phyloP scores from a whole-genome alignment of 2,329 filamentous ascomycete species.

The Tricladium varicosporioides region DNA sequence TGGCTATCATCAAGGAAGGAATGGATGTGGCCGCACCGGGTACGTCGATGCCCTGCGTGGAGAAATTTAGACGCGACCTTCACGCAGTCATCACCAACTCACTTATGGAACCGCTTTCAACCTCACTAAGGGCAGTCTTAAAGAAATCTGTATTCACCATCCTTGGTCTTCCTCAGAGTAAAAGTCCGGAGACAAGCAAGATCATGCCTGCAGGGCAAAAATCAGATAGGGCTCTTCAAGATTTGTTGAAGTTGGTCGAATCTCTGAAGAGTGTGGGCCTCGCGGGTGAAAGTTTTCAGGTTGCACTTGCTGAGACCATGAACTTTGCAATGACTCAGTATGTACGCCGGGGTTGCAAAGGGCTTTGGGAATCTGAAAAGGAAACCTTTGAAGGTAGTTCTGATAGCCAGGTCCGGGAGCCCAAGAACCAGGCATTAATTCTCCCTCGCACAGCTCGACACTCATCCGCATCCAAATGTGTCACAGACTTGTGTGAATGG shows the following conservation, averaged over 20 bases:
- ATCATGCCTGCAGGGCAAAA: slow-evolving; percentile 17
- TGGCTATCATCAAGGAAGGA: slow-evolving; percentile 50
- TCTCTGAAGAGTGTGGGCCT: slow-evolving; percentile 64
- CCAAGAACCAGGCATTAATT: slow-evolving; percentile 20
- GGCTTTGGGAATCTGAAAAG: slow-evolving; percentile 50
- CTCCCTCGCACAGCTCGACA: slow-evolving; percentile 31
- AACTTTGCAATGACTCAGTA: slow-evolving; percentile 63
- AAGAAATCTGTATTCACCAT: slow-evolving; percentile 50
- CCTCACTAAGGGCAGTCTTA: slow-evolving; percentile 54
- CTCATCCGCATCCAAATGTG: slow-evolving; percentile 50
- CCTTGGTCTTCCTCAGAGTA: slow-evolving; percentile 36
- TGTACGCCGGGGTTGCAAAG: slow-evolving; percentile 59
- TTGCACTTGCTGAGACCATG: slow-evolving; percentile 70
- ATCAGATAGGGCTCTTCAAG: slow-evolving; percentile 43
- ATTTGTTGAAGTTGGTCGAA: slow-evolving; percentile 55
- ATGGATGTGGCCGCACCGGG: slow-evolving; percentile 37
- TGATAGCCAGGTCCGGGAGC: neutral
- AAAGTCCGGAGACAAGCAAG: slow-evolving; percentile 10
- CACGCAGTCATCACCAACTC: slow-evolving; percentile 66
- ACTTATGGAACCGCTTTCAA: slow-evolving; percentile 50
- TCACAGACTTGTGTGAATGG: slow-evolving; percentile 63
- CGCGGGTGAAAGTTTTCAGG: slow-evolving; percentile 66
- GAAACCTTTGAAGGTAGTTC: neutral
- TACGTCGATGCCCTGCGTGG: slow-evolving; percentile 39
- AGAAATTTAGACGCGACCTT: slow-evolving; percentile 58